Base-by-base conservation (phyloP, 2,329 filamentous ascomycete genomes). In the Colletotrichum scovillei region DNA sequence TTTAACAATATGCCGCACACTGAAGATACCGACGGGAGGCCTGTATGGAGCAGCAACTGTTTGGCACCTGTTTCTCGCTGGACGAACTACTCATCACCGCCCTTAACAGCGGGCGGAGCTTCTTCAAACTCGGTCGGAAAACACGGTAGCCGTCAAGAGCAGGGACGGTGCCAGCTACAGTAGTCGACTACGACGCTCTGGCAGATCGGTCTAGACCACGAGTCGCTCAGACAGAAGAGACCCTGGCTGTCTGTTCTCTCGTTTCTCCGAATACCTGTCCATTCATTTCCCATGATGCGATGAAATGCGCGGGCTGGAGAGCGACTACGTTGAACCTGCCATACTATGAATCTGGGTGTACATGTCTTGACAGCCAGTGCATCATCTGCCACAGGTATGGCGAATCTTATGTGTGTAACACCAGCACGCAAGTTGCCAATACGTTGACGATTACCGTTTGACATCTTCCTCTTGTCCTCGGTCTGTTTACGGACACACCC, bases 321-420 rank as follows among this genome's bases (percentile, higher is more conserved):
- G 52, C 42, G 59, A 65, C 59, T 59, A 60, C 70, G 60, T 60
- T 65, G 66, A 65, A 73, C 60, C 67, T 70, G 32, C 46, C 70
- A 65, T 69, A 12, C 32, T 35, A 42, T 49, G 66, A 67, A 55
- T 67, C 32, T 46, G 53, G 49, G 26, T 52, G 38, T 52, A 63
- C 63, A 12, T 30, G 24, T 26, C 22, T 14, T 19, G 24, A 56
- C 11, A 55, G 46, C 62, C 46, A 64, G 19, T 64, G 62, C 62
- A 63, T 65, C 65, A 70, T 64, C 67, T 56, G 60, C 56, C 66
- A 38, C 28, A 56, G 55, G 52, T 58, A 69, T 60, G 24, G 66
- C 65, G 69, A 69, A 30, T 35, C 30, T 32, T 30, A 49, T 22
- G 19, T 22, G 42, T 22, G 42, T 49, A 9, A 49, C 42, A 49